Evolutionary conservation across 305 asterid species (phyloP).

Genomic region (Fraxinus sp.): DNA sequence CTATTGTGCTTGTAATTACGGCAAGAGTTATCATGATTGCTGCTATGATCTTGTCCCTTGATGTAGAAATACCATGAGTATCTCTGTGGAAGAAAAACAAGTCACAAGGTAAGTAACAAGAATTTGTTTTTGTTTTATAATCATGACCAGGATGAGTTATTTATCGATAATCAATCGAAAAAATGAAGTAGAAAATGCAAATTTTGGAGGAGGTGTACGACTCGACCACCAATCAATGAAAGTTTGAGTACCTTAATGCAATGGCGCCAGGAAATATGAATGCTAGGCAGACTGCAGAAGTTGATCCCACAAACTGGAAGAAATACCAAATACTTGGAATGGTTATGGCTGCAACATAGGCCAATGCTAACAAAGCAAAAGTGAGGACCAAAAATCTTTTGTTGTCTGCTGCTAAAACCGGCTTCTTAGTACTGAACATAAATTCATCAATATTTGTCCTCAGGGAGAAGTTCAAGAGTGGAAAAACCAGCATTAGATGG

Average conservation of each 20-base stretch:
- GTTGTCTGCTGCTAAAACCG: constrained; percentile 43
- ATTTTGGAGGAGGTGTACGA: background rate
- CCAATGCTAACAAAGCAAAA: constrained; percentile 45
- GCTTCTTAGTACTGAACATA: constrained; percentile 53
- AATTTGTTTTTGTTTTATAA: background rate
- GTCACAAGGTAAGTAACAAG: background rate
- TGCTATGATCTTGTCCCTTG: constrained; percentile 70
- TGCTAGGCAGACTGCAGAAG: constrained; percentile 76
- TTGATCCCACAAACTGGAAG: constrained; percentile 94
- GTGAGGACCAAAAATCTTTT: constrained; percentile 64
- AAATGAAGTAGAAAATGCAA: background rate
- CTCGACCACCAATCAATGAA: background rate
- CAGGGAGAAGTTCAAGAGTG: constrained; percentile 76
- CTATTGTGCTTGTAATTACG: constrained; percentile 62
- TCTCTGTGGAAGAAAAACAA: constrained; percentile 48
- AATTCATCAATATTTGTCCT: constrained; percentile 78
- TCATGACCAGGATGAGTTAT: background rate
- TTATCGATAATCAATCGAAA: background rate
- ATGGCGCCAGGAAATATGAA: constrained; percentile 85
- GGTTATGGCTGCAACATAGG: constrained; percentile 61
- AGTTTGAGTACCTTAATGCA: constrained; percentile 48
- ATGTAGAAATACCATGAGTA: constrained; percentile 64
- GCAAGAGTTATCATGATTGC: constrained; percentile 61
- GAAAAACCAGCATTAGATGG: constrained; percentile 82
- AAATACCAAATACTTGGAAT: constrained; percentile 89